Conservation (phyloP, 805 yeast species). For the Ogataea ganodermae region DNA sequence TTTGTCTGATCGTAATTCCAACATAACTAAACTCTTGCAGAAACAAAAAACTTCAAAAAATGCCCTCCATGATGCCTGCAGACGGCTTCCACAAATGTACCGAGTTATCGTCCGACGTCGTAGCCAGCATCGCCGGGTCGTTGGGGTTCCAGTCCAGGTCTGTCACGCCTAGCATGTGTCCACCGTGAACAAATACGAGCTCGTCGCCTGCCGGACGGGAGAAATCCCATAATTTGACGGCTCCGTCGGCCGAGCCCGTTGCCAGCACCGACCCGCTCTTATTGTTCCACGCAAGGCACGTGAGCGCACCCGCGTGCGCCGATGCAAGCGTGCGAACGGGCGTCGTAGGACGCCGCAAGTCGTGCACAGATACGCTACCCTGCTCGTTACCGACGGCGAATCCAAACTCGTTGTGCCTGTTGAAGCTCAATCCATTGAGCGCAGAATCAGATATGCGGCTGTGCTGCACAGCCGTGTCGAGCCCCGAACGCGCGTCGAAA, state of each 20-base stretch:
- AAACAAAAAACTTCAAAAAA: no score
- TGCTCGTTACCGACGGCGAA: conserved; percentile 67
- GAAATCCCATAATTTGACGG: conserved; percentile 65
- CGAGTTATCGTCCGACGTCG: conserved; percentile 83
- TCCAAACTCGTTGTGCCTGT: conserved; percentile 53
- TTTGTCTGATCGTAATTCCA: no score
- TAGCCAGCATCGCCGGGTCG: conserved; percentile 68
- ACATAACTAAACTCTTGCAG: no score
- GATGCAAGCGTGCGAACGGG: conserved; percentile 32
- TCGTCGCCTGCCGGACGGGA: conserved; percentile 25
- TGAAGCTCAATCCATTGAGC: conserved; percentile 61
- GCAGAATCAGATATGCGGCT: conserved; percentile 20
- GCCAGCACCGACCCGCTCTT: conserved; percentile 55
- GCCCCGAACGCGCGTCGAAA: conserved; percentile 51
- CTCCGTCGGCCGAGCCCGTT: conserved; percentile 63
- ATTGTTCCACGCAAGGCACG: conserved; percentile 76
- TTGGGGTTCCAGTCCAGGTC: conserved; percentile 83
- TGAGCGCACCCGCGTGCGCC: conserved; percentile 56
- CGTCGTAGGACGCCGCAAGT: conserved; percentile 49
- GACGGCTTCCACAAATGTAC: conserved; percentile 84
- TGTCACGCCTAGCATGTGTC: conserved; percentile 85
- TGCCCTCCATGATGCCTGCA: conserved; percentile 15
- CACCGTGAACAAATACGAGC: conserved; percentile 70
- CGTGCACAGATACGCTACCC: conserved; percentile 65
- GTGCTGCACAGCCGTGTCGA: conserved; percentile 4